Base-by-base conservation (phyloP, 2,329 filamentous ascomycete genomes). In the Claviceps maximensis region DNA sequence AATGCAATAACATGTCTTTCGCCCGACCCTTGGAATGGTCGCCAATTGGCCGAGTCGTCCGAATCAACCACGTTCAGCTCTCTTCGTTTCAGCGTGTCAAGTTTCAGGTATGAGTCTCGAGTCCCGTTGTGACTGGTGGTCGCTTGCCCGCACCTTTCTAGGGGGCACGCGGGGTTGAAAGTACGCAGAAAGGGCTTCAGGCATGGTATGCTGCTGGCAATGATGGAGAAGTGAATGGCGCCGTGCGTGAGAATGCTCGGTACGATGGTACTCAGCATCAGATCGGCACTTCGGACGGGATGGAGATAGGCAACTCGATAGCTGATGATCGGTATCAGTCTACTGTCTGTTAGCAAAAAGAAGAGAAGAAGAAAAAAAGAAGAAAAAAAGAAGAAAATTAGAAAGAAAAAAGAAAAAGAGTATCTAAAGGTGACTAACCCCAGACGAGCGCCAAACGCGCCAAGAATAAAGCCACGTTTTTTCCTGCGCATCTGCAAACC, bases 111-210 rank as follows among this genome's bases (percentile, higher is more conserved):
- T 6, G 52, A 47, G 29, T 33, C 31, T 27, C 47, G 52, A 12
- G 45, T 49, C 23, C 23, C 47, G n/a, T 44, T 53, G 19, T 4
- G 47, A 19, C 50, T 48, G 17, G 21, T 40, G 6, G 19, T 45
- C 2, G 7, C 9, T 23, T 31, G n/a, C 3, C 25, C 38, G 40
- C 41, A 15, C 40, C 52, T 52, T 41, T 53, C 38, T 9, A 46
- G 25, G 36, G 53, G 25, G 15, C 46, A 46, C 4, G 51, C 27
- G 9, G 51, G 47, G 31, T 45, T 48, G 17, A 56, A 55, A 3
- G 52, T 54, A 15, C 31, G 46, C n/a, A 55, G 48, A 19, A 56
- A 55, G 3, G 55, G 55, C 21, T 49, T 53, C 12, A 56, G 46
- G 17, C 53, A 47, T 5, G 55, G 53, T 21, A 56, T 44, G 21